These are phyloP conservation scores for Fraxinus ornus DNA, from an alignment of 305 asterid species.

Conservation along the genomic window DNA sequence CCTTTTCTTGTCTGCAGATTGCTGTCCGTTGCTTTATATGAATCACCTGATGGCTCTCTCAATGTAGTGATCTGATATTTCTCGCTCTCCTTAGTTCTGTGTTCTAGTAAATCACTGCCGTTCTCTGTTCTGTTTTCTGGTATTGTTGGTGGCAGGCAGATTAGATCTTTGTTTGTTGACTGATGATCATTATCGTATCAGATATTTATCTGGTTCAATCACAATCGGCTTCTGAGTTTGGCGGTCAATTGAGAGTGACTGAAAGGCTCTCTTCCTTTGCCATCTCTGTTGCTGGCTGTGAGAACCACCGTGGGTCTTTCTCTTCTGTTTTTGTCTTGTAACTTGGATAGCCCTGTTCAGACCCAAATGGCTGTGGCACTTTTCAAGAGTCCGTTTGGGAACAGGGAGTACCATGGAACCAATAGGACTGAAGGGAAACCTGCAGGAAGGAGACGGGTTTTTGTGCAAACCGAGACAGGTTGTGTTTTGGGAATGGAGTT, in stretches of 20 bases:
- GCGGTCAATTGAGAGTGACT: slow-evolving; percentile 45
- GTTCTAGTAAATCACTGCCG: neutral
- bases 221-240: slow-evolving; percentile 54
- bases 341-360: slow-evolving; percentile 80
- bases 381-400: slow-evolving; percentile 65
- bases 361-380: slow-evolving; percentile 94
- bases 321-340: slow-evolving; percentile 61
- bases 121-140: slow-evolving; percentile 22
- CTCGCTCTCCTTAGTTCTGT: neutral
- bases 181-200: slow-evolving; percentile 41
- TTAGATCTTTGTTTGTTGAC: slow-evolving; percentile 33
- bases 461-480: slow-evolving; percentile 90
- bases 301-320: slow-evolving; percentile 26
- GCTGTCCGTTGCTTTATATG: slow-evolving; percentile 23
- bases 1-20: slow-evolving; percentile 32
- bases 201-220: slow-evolving; percentile 27
- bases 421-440: slow-evolving; percentile 59
- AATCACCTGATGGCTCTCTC: slow-evolving; percentile 50
- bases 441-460: slow-evolving; percentile 72
- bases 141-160: slow-evolving; percentile 15
- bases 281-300: slow-evolving; percentile 59
- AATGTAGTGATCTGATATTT: slow-evolving; percentile 31
- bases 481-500: slow-evolving; percentile 93
- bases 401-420: slow-evolving; percentile 62
- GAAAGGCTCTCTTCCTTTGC: slow-evolving; percentile 46